phyloP scores from a whole-genome alignment of 495 filamentous ascomycete genomes.

The Thozetella sp. region DNA sequence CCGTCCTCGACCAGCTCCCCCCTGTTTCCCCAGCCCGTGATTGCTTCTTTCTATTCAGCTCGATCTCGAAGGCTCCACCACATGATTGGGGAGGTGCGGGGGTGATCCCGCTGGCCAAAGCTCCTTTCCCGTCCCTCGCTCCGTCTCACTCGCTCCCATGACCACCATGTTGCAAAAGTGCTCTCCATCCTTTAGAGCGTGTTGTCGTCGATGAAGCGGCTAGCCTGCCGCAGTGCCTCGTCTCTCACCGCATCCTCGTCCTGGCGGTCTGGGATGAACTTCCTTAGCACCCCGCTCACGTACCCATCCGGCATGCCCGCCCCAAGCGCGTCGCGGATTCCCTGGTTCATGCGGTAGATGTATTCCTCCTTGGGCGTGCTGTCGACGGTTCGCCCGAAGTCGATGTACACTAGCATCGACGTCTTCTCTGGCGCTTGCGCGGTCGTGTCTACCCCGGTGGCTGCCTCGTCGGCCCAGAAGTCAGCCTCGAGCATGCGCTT shows the following conservation, averaged over 20 bases:
- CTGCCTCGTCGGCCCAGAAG: no score
- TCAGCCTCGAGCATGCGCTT: conserved; percentile 22
- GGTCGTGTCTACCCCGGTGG: neutral
- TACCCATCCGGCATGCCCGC: conserved; percentile 29
- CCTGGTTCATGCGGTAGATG: conserved; percentile 36
- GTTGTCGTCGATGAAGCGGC: conserved; percentile 6
- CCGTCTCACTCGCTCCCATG: no score
- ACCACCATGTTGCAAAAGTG: no score
- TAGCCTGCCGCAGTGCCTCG: neutral
- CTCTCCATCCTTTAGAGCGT: conserved; percentile 9
- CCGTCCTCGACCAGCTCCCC: neutral
- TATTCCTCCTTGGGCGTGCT: conserved; percentile 29
- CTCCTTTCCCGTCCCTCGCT: neutral
- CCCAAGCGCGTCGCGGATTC: conserved; percentile 32
- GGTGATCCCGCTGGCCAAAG: neutral
- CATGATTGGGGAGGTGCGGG: no score
- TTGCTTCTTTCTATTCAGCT: neutral
- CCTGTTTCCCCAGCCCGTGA: no score
- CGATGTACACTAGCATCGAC: conserved; percentile 36
- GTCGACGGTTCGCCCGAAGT: conserved; percentile 18
- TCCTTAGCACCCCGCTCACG: conserved; percentile 23
- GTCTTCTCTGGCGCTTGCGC: neutral
- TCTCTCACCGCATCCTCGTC: conserved; percentile 1
- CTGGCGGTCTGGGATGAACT: conserved; percentile 19
- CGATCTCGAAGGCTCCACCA: no score